These are phyloP conservation scores for Teunomyces tritomae DNA, from an alignment of 805 yeast species.

Conservation along the genomic window DNA sequence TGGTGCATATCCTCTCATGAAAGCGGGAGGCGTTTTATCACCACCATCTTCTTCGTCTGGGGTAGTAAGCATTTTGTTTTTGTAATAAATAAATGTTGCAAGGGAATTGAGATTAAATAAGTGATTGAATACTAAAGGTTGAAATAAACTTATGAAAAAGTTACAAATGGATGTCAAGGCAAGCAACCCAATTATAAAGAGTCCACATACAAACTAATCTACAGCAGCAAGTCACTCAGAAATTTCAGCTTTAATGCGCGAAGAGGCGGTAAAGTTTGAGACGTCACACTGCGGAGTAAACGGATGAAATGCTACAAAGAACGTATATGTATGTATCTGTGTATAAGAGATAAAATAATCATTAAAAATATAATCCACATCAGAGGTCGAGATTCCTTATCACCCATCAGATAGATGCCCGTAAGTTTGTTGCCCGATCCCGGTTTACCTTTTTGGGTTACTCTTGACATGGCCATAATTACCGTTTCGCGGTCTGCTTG, in stretches of 20 bases:
- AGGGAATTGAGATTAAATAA: too few relatives aligned
- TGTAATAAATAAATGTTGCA: background rate
- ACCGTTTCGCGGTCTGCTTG: too few relatives aligned
- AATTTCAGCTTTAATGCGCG: background rate
- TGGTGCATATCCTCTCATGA: background rate
- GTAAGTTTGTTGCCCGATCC: too few relatives aligned
- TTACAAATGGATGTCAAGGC: background rate
- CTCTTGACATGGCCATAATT: too few relatives aligned
- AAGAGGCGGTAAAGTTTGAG: background rate
- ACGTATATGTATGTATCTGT: background rate
- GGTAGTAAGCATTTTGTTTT: background rate
- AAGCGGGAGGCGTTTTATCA: background rate
- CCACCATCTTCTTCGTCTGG: background rate
- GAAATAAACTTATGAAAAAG: background rate
- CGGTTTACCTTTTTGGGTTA: too few relatives aligned
- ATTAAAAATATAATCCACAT: too few relatives aligned
- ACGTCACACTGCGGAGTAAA: background rate
- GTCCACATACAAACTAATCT: background rate
- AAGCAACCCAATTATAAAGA: background rate
- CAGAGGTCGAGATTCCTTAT: too few relatives aligned
- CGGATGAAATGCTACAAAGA: background rate
- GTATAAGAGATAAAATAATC: too few relatives aligned
- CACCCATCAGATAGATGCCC: too few relatives aligned
- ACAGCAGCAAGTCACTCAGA: background rate
- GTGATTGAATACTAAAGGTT: too few relatives aligned